A percentile compares a stretch with the other conserved stretches of the same genome.
Conservation (phyloP, 306 rosid genomes). For the Citrullus mucosospermus region DNA sequence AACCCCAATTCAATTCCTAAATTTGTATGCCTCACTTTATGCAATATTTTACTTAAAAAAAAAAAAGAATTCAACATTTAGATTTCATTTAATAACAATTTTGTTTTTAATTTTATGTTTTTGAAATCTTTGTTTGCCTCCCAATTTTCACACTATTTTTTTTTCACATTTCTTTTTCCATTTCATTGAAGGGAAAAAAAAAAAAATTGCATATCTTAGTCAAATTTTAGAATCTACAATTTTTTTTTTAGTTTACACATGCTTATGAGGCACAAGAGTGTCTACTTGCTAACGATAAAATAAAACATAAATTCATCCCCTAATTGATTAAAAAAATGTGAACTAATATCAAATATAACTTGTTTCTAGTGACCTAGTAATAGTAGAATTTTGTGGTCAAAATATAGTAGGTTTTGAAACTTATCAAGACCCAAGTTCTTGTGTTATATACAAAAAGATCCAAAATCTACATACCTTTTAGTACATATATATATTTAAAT, state of each 20-base stretch:
- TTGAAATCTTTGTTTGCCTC: too few relatives aligned
- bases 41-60: too few relatives aligned
- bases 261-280: not conserved
- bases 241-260: too few relatives aligned
- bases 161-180: too few relatives aligned
- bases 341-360: not conserved
- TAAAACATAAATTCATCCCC: not conserved
- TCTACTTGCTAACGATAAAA: not conserved
- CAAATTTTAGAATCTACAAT: too few relatives aligned
- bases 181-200: too few relatives aligned
- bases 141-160: too few relatives aligned
- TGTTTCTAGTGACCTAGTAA: not conserved
- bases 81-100: too few relatives aligned
- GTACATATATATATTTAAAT: not conserved
- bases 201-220: too few relatives aligned
- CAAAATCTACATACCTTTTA: not conserved
- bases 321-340: not conserved
- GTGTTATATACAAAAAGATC: not conserved
- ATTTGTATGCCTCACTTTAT: too few relatives aligned
- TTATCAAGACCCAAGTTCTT: not conserved
- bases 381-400: not conserved
- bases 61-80: too few relatives aligned
- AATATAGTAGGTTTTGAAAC: not conserved
- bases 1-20: not conserved
- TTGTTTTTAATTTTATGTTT: too few relatives aligned